Evolutionary conservation across 768 basidiomycete species (phyloP).

Genomic region (Pilatotrama ljubarskyi): DNA sequence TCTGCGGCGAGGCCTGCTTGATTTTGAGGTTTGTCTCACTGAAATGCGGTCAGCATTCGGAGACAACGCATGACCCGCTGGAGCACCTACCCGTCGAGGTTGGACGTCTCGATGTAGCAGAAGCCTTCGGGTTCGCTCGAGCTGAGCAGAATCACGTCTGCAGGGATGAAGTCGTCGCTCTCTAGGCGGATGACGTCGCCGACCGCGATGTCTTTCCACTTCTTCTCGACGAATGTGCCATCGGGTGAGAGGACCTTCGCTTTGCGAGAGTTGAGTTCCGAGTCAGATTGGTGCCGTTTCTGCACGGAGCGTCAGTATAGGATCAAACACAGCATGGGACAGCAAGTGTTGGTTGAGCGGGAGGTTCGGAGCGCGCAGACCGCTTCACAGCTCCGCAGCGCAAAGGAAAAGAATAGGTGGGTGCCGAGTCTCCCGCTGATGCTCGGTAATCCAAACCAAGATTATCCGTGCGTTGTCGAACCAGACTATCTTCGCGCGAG

Average conservation of each 20-base stretch:
- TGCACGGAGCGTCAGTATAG: constrained; percentile 29
- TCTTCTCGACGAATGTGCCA: constrained; percentile 65
- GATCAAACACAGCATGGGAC: neutral
- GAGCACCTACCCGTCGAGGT: constrained; percentile 83
- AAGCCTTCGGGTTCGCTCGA: constrained; percentile 96
- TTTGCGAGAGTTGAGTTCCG: constrained; percentile 82
- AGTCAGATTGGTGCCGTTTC: constrained; percentile 97
- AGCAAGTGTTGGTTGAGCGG: neutral
- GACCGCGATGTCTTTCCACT: constrained; percentile 88
- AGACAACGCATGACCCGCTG: neutral
- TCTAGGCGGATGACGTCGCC: constrained; percentile 93
- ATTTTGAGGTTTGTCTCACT: constrained; percentile 99
- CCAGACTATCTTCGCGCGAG: too few relatives aligned
- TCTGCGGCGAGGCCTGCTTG: constrained; percentile 90
- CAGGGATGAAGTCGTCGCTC: constrained; percentile 92
- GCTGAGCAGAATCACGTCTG: constrained; percentile 84
- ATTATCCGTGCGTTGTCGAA: too few relatives aligned
- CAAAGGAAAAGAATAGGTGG: too few relatives aligned
- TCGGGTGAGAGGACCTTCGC: constrained; percentile 72
- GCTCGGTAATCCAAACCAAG: too few relatives aligned
- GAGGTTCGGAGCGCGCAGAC: too few relatives aligned
- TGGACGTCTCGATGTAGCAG: constrained; percentile 97
- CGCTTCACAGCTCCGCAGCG: too few relatives aligned
- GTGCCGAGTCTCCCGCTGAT: too few relatives aligned
- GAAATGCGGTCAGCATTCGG: neutral